Conservation (phyloP, 306 rosid species). For the Neltuma alba region DNA sequence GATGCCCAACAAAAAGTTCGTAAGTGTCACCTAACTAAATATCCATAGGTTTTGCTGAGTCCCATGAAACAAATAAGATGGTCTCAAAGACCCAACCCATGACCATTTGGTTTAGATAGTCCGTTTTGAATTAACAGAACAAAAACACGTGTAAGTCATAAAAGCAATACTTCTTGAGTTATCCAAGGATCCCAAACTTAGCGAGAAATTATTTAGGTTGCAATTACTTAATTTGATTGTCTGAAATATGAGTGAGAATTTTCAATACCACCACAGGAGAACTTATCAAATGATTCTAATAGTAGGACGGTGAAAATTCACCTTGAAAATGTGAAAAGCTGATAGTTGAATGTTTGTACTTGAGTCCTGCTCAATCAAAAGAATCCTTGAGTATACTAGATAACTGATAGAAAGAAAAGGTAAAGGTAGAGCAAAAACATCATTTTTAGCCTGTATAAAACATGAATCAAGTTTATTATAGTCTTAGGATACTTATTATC, state of each 20-base stretch:
- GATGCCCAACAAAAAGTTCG: constrained; percentile 10
- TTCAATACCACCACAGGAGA: constrained; percentile 17
- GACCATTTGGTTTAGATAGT: background rate
- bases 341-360: constrained; percentile 92
- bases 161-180: background rate
- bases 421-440: constrained; percentile 31
- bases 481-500: constrained; percentile 5
- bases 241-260: background rate
- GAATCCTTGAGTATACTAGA: constrained; percentile 17
- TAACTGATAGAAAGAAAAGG: constrained; percentile 33
- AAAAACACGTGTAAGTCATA: background rate
- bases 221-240: background rate
- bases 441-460: background rate
- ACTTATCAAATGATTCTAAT: constrained; percentile 18
- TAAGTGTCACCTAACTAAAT: background rate
- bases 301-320: constrained; percentile 30
- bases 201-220: background rate
- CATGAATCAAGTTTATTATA: background rate
- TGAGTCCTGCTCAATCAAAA: constrained; percentile 71
- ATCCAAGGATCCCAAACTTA: background rate
- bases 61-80: background rate
- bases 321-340: constrained; percentile 99
- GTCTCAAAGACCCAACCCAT: constrained; percentile 5
- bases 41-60: too few relatives aligned
- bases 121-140: background rate